These are phyloP conservation scores for Hypoxylon fuscum DNA, from an alignment of 495 filamentous ascomycete species.

Conservation along the genomic window DNA sequence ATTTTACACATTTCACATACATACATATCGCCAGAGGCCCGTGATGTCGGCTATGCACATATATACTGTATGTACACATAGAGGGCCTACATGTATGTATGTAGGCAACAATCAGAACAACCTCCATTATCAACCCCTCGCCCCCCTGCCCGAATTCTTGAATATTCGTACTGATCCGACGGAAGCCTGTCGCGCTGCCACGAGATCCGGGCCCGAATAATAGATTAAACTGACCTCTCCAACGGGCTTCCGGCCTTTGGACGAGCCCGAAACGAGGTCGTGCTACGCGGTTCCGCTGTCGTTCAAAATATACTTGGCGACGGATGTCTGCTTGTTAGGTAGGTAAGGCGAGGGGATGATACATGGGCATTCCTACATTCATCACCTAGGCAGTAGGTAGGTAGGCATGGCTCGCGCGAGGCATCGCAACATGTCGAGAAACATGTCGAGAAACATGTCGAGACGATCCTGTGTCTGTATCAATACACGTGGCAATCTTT, in stretches of 20 bases:
- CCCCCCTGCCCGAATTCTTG: neutral
- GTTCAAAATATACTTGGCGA: neutral
- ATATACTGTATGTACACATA: neutral
- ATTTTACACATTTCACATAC: neutral
- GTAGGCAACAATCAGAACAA: too few relatives aligned
- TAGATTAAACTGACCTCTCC: constrained; percentile 1
- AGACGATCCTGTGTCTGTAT: neutral
- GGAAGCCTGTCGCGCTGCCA: neutral
- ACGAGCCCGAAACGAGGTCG: neutral
- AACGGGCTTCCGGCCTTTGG: neutral
- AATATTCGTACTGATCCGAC: neutral
- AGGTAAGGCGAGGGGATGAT: too few relatives aligned
- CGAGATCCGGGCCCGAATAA: neutral
- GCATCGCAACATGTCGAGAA: neutral
- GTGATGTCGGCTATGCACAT: neutral
- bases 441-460: too few relatives aligned
- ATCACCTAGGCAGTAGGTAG: neutral
- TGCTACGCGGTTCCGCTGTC: neutral
- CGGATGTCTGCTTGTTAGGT: neutral
- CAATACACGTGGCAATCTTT: too few relatives aligned
- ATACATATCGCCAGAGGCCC: neutral
- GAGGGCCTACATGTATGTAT: too few relatives aligned
- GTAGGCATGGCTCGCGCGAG: neutral
- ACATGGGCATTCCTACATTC: neutral
- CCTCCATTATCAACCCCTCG: too few relatives aligned